Evolutionary conservation across 2,329 filamentous ascomycete species (phyloP).

Genomic region (Botrytis byssoidea): DNA sequence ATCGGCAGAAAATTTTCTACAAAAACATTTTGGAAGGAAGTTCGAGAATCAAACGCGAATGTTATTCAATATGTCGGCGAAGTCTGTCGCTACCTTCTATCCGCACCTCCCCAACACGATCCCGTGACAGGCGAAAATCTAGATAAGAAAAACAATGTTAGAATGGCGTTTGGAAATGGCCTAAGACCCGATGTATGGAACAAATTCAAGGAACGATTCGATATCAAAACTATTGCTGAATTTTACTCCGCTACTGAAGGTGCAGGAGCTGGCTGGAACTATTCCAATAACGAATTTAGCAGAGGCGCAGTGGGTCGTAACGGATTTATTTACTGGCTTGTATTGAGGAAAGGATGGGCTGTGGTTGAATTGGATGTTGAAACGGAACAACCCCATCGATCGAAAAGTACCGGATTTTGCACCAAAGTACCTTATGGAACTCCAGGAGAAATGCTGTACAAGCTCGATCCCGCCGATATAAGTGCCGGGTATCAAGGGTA

Average conservation of each 20-base stretch:
- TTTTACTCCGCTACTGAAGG: slow-evolving; percentile 82
- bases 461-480: slow-evolving; percentile 64
- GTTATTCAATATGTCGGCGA: slow-evolving; percentile 87
- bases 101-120: slow-evolving; percentile 61
- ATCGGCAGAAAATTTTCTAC: slow-evolving; percentile 78
- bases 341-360: slow-evolving; percentile 52
- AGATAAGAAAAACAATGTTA: slow-evolving; percentile 72
- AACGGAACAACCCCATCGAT: slow-evolving; percentile 65
- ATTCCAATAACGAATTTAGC: slow-evolving; percentile 68
- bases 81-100: slow-evolving; percentile 77
- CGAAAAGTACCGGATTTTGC: slow-evolving; percentile 69
- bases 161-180: slow-evolving; percentile 78
- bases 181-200: slow-evolving; percentile 85
- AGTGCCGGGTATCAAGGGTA: slow-evolving; percentile 74
- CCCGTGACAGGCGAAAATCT: slow-evolving; percentile 63
- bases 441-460: slow-evolving; percentile 73
- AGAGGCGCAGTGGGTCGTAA: slow-evolving; percentile 76
- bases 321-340: slow-evolving; percentile 58
- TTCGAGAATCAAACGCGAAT: slow-evolving; percentile 67
- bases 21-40: slow-evolving; percentile 73
- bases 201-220: slow-evolving; percentile 77
- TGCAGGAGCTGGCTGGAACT: slow-evolving; percentile 67
- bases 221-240: slow-evolving; percentile 69
- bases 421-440: slow-evolving; percentile 56
- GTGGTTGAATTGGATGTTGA: slow-evolving; percentile 71